Percentiles rank a stretch among this genome's conserved stretches.
Evolutionary conservation across 805 yeast genomes (phyloP).

Genomic region (Lachancea kluyveri): DNA sequence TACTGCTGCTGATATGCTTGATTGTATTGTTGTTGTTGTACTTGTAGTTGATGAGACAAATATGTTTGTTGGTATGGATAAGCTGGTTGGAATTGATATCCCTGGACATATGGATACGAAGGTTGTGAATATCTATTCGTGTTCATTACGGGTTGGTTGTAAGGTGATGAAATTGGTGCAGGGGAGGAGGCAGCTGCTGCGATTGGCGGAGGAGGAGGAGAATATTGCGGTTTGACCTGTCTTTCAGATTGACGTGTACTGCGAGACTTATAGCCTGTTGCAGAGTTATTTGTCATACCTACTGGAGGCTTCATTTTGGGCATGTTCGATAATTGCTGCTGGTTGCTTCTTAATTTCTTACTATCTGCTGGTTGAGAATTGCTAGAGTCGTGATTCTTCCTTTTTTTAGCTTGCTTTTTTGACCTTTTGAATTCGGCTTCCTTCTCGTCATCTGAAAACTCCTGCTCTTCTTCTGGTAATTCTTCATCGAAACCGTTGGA

Average conservation of each 20-base stretch:
- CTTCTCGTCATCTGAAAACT: slow-evolving; percentile 89
- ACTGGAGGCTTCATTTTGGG: slow-evolving; percentile 12
- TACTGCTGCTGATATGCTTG: not conserved
- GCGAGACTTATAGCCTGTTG: slow-evolving; percentile 16
- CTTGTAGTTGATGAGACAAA: slow-evolving; percentile 2
- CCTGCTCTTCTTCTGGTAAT: slow-evolving; percentile 86
- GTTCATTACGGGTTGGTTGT: slow-evolving; percentile 8
- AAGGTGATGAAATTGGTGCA: slow-evolving; percentile 8
- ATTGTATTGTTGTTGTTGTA: slow-evolving; percentile 1
- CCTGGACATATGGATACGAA: slow-evolving; percentile 1
- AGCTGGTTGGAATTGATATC: slow-evolving; percentile 1
- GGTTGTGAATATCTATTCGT: slow-evolving; percentile 2
- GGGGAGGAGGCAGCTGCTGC: slow-evolving; percentile 1
- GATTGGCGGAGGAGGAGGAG: too few relatives aligned
- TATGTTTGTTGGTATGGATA: slow-evolving; percentile 1
- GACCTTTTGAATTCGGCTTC: slow-evolving; percentile 65
- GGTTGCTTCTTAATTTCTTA: slow-evolving; percentile 10
- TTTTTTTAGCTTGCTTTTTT: slow-evolving; percentile 55
- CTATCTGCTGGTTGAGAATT: too few relatives aligned
- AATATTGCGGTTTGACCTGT: not conserved
- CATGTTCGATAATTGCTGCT: slow-evolving; percentile 2
- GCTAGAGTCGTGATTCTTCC: slow-evolving; percentile 28
- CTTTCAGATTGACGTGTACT: slow-evolving; percentile 10
- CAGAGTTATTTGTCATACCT: slow-evolving; percentile 8
- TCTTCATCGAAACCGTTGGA: slow-evolving; percentile 94